Base-by-base conservation (phyloP, 1,139 yeast genomes). In the Lodderomyces jiufengensis region DNA sequence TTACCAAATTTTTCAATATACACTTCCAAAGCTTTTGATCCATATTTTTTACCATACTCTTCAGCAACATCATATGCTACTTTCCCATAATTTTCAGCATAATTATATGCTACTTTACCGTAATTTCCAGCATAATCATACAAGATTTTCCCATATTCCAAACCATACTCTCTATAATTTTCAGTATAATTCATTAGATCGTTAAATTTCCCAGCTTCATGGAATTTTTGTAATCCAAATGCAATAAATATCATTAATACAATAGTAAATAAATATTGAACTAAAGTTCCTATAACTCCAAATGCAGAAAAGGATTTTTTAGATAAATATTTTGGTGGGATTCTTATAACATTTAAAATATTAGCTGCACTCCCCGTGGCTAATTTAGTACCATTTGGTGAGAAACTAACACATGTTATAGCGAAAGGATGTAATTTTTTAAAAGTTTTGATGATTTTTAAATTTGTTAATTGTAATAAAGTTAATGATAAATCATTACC, bases 361-460 rank as follows among this genome's bases (percentile, higher is more conserved):
- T 84, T 83, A 2, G 95, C 86, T 2, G 94, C 95, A 32, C 95
- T 83, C 0, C 81, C 84, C 11, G 90, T 76, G 1, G 90, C 95
- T 33, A 88, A 62, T 38, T 73, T 66, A 28, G 73, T 63, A 10
- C 92, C 90, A 48, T 78, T 73, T 8, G 86, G 82, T 11, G 86
- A 80, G 42, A 88, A 78, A 0, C 78, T 67, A 9, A 86, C 76
- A 34, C 77, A 72, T 0, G 97, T 90, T 36, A 90, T 80, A 9
- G 95, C 92, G 57, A 86, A 84, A 7, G 73, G 66, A 55, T 90
- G 97, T 33, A 82, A 79, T 42, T 81, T 74, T 34, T 71, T 70
- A 42, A 80, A 65, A 5, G 70, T 60, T 40, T 72, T 73, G 29
- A 79, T 50, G 9, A 70, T 60, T 33, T 70, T 66, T 39, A 85